Conservation (phyloP, 129 eudicot genomes). For the Calendula officinalis region DNA sequence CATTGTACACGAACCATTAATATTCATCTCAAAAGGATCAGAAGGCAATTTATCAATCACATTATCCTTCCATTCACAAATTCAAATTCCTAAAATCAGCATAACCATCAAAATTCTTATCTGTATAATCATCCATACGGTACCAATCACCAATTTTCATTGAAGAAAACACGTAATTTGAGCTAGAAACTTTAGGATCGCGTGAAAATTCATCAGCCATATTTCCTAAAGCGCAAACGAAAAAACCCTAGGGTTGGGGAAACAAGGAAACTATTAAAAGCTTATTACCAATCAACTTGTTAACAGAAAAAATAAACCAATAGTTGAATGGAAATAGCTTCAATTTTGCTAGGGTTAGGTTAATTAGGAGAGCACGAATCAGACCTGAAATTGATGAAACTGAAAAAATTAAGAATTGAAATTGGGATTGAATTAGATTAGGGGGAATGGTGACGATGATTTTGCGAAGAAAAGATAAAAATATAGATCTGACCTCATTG, state of each 20-base stretch:
- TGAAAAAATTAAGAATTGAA: constrained; percentile 12
- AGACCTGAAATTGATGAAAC: constrained; percentile 12
- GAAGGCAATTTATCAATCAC: constrained; percentile 45
- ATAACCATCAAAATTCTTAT: constrained; percentile 15
- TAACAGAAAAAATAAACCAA: constrained; percentile 23
- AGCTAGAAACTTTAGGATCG: constrained; percentile 14
- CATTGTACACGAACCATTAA: constrained; percentile 35
- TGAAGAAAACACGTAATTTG: constrained; percentile 25
- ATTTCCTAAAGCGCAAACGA: constrained; percentile 14
- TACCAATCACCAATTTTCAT: constrained; percentile 33
- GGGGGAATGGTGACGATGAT: constrained; percentile 3
- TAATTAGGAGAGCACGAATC: constrained; percentile 1
- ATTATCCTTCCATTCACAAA: constrained; percentile 39
- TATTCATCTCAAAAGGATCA: constrained; percentile 55
- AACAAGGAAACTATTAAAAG: not conserved
- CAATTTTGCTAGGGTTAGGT: constrained; percentile 12
- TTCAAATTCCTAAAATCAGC: constrained; percentile 33
- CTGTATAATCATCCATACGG: constrained; percentile 28
- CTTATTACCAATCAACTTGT: constrained; percentile 23
- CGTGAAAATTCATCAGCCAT: constrained; percentile 28
- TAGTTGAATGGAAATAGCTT: constrained; percentile 26
- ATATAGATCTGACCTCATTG: constrained; percentile 30
- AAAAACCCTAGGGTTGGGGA: constrained; percentile 25
- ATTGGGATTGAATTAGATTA: constrained; percentile 14
- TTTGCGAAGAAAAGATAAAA: constrained; percentile 3